A percentile compares a stretch with the other conserved stretches of the same genome.
Evolutionary conservation across 108 stramenopile species (phyloP).

Genomic region (Craspedostauros australis): DNA sequence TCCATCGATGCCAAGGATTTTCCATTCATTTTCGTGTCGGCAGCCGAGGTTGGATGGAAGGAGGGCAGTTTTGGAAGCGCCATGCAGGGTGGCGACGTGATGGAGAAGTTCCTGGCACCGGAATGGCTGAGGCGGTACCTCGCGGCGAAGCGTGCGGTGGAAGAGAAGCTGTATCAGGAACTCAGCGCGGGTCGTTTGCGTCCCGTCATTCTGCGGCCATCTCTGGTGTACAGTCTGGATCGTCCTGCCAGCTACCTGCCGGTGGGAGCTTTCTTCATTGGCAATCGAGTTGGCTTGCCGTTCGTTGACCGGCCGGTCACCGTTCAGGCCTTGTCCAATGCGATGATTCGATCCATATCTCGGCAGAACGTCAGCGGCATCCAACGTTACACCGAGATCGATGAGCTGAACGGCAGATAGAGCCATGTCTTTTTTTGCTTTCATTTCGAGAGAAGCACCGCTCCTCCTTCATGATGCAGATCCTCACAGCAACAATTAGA

Average conservation of each 20-base stretch:
- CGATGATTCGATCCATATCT: slow-evolving; percentile 51
- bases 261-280: slow-evolving; percentile 60
- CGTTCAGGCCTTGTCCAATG: slow-evolving; percentile 69
- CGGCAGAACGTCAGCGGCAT: slow-evolving; percentile 16
- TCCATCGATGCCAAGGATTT: slow-evolving; percentile 3
- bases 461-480: no score
- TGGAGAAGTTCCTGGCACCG: slow-evolving; percentile 64
- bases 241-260: slow-evolving; percentile 40
- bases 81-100: slow-evolving; percentile 45
- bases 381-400: slow-evolving; percentile 29
- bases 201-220: slow-evolving; percentile 60
- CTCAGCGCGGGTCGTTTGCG: slow-evolving; percentile 36
- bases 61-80: no score
- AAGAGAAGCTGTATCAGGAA: slow-evolving; percentile 28
- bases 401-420: neutral
- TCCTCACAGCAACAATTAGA: no score
- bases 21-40: slow-evolving; percentile 70
- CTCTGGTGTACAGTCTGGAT: slow-evolving; percentile 78
- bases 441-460: no score
- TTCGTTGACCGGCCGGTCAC: slow-evolving; percentile 83
- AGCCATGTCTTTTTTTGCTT: no score
- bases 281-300: slow-evolving; percentile 61
- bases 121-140: slow-evolving; percentile 69
- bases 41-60: slow-evolving; percentile 85
- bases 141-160: slow-evolving; percentile 69